phyloP scores from a whole-genome alignment of 2,329 filamentous ascomycete species.

The Aspergillus sp. region DNA sequence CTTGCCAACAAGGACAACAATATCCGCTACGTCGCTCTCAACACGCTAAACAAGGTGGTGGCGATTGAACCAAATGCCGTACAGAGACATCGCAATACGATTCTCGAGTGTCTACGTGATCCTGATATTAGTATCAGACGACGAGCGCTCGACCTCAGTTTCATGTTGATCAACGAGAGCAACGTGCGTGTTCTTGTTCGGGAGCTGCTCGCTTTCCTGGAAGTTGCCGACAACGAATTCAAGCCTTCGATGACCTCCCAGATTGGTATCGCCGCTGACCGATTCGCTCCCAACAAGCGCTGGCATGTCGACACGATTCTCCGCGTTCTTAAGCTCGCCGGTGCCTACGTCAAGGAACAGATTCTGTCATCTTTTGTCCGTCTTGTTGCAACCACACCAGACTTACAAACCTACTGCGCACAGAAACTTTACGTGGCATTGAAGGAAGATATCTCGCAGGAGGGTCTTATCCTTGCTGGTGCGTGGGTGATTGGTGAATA shows the following conservation, averaged over 20 bases:
- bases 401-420: slow-evolving; percentile 91
- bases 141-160: slow-evolving; percentile 92
- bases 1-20: slow-evolving; percentile 98
- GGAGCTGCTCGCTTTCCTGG: slow-evolving; percentile 88
- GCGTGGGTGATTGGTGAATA: slow-evolving; percentile 98
- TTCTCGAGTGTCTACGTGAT: slow-evolving; percentile 89
- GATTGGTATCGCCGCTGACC: slow-evolving; percentile 93
- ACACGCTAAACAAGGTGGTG: slow-evolving; percentile 96
- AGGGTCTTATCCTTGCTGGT: slow-evolving; percentile 85
- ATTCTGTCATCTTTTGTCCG: slow-evolving; percentile 95
- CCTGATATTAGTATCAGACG: slow-evolving; percentile 97
- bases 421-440: slow-evolving; percentile 88
- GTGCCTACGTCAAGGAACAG: slow-evolving; percentile 95
- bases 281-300: slow-evolving; percentile 91
- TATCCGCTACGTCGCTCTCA: slow-evolving; percentile 94
- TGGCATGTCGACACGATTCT: slow-evolving; percentile 99
- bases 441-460: slow-evolving; percentile 95
- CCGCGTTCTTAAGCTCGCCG: slow-evolving; percentile 83
- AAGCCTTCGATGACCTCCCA: slow-evolving; percentile 98
- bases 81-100: slow-evolving; percentile 93
- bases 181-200: slow-evolving; percentile 91
- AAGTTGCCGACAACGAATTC: slow-evolving; percentile 97
- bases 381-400: slow-evolving; percentile 86
- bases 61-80: slow-evolving; percentile 97
- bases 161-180: slow-evolving; percentile 93